Evolutionary conservation across 2,329 filamentous ascomycete genomes (phyloP), one percentile per base, ranked within the genome.

Genomic region (Cordyceps fumosorosea): DNA sequence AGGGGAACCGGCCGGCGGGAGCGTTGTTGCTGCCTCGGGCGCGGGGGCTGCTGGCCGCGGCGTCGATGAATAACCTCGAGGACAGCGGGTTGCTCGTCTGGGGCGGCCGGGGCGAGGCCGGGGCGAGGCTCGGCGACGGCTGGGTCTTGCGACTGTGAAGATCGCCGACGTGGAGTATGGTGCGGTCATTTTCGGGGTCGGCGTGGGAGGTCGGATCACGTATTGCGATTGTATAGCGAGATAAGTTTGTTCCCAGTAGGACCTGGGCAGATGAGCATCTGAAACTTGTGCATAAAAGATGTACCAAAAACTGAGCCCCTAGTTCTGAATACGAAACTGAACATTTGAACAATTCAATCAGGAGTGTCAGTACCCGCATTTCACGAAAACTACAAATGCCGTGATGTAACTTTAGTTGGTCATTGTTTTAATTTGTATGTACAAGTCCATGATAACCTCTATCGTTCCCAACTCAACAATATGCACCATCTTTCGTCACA

Each of bases 71-170:
- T 0, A 83, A 88, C 64, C 70, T 87, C 42, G 85, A 87, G 70
- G 82, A 84, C 70, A 81, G 78, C 44, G 83, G 78, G 3, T 76
- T 89, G 14, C 71, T 89, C 32, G 67, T 89, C 12, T 86, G 84
- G 76, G 87, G 87, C 42, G 86, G 86, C 0, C 58, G 87, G 62
- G 76, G 78, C 51, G 80, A 79, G 45, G 74, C 75, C 20, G 82
- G 83, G 65, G 72, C 74, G 67, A 75, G 82, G 52, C 69, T 86
- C 51, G 83, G 80, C 44, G 85, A 89, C 71, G 86, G 83, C 3
- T 89, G 86, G 85, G 83, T 89, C 54, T 74, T 89, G 67, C 78
- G 82, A 63, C 73, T 76, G n/a, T 68, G 67, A 44, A 58, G 52
- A 20, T 29, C 34, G 34, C 3, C 34, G 40, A 56, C 37, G 53